phyloP scores from a whole-genome alignment of 352 stramenopile species.

The Pythium folliculosum region DNA sequence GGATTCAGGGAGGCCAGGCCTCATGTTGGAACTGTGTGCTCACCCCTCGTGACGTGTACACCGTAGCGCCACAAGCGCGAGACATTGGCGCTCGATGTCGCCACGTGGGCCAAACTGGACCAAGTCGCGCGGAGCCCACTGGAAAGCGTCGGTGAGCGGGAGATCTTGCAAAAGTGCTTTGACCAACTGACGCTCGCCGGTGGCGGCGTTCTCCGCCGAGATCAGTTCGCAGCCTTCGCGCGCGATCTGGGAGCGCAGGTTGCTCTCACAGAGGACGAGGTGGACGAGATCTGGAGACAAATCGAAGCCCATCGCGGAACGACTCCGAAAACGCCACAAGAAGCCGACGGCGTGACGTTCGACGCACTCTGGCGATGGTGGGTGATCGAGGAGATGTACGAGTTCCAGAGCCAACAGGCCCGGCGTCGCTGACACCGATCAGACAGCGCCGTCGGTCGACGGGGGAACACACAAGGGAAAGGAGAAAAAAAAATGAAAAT shows the following conservation, averaged over 20 bases:
- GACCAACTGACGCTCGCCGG: conserved; percentile 17
- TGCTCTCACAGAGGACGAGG: conserved; percentile 36
- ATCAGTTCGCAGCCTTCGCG: conserved; percentile 40
- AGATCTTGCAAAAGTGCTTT: conserved; percentile 45
- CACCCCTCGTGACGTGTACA: too few relatives aligned
- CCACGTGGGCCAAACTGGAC: conserved; percentile 33
- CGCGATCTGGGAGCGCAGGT: conserved; percentile 34
- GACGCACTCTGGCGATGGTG: conserved; percentile 58
- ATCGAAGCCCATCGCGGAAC: not conserved
- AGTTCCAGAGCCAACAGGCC: conserved; percentile 10
- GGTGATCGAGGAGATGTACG: conserved; percentile 44
- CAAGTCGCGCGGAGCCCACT: conserved; percentile 18
- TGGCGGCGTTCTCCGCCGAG: conserved; percentile 24
- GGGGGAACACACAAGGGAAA: not conserved
- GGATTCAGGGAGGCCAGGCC: not conserved
- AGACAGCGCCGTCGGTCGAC: not conserved
- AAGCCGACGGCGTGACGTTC: conserved; percentile 33
- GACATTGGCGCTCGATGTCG: conserved; percentile 38
- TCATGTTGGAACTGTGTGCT: too few relatives aligned
- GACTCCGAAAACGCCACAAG: too few relatives aligned
- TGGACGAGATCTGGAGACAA: conserved; percentile 56
- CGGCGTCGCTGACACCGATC: not conserved
- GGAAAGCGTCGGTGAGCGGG: conserved; percentile 31
- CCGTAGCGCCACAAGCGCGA: conserved; percentile 43
- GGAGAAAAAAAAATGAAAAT: conserved; percentile 26